Conservation (phyloP, 768 basidiomycete genomes). For the Trichaptum fuscoviolaceum region DNA sequence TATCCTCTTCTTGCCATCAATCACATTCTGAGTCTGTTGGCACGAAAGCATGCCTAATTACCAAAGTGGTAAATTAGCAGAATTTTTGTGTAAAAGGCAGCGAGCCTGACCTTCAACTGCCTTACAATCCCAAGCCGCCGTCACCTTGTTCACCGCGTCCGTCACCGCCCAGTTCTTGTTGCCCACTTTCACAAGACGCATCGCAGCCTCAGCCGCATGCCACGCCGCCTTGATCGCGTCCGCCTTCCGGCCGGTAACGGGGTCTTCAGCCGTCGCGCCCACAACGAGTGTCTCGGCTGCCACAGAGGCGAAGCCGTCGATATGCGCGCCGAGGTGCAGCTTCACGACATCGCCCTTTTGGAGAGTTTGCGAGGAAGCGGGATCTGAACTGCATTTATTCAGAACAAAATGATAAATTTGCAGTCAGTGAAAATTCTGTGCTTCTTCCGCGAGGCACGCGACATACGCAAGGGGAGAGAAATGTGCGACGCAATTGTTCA, state of each 20-base stretch:
- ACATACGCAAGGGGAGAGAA: conserved; percentile 93
- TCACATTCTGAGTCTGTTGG: conserved; percentile 89
- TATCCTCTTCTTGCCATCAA: conserved; percentile 94
- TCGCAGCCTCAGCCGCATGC: conserved; percentile 86
- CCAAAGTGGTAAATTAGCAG: neutral
- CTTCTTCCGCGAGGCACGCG: conserved; percentile 1
- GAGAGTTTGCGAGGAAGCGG: conserved; percentile 60
- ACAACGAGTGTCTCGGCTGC: conserved; percentile 91
- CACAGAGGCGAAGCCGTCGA: conserved; percentile 94
- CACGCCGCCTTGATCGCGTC: conserved; percentile 94
- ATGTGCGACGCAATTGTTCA: conserved; percentile 94
- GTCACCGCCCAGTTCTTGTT: conserved; percentile 96
- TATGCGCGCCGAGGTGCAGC: conserved; percentile 93
- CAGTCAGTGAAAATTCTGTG: conserved; percentile 6
- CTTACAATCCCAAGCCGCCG: conserved; percentile 75
- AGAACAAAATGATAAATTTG: conserved; percentile 7
- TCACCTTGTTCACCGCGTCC: conserved; percentile 71
- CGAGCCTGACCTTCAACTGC: conserved; percentile 79
- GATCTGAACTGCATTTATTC: conserved; percentile 55
- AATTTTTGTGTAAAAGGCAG: neutral
- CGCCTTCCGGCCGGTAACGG: conserved; percentile 80
- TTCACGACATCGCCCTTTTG: conserved; percentile 92
- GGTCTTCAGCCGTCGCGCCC: conserved; percentile 65
- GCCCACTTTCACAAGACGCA: conserved; percentile 87
- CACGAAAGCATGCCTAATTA: conserved; percentile 85